phyloP scores from a whole-genome alignment of 2,329 filamentous ascomycete genomes.

The Dactylella cylindrospora region DNA sequence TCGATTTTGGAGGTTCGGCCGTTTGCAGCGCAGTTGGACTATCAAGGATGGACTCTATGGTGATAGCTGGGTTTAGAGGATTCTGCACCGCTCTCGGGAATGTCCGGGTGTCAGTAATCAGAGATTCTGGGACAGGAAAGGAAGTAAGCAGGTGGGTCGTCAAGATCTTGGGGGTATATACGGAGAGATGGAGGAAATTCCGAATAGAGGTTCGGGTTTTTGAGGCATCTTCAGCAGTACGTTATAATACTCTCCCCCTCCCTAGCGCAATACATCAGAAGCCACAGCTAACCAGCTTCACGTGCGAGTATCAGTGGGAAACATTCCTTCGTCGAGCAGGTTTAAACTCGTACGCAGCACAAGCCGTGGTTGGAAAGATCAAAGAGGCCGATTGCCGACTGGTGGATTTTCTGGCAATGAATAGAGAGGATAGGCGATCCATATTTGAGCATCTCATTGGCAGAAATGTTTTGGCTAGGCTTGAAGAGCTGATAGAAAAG shows the following conservation, averaged over 20 bases:
- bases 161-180: conserved; percentile 5
- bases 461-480: conserved; percentile 11
- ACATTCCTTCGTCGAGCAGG: conserved; percentile 30
- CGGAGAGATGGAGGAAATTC: conserved; percentile 5
- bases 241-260: not conserved
- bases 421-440: conserved; percentile 17
- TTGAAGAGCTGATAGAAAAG: conserved; percentile 21
- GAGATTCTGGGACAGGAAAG: not conserved
- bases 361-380: conserved; percentile 28
- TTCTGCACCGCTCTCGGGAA: conserved; percentile 23
- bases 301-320: conserved; percentile 22
- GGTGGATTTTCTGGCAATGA: conserved; percentile 33
- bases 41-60: conserved; percentile 9
- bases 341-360: conserved; percentile 32
- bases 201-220: conserved; percentile 8
- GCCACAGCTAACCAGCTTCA: not conserved
- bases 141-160: conserved; percentile 18
- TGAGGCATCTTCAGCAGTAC: conserved; percentile 19
- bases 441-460: conserved; percentile 38
- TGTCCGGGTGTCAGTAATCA: conserved; percentile 5
- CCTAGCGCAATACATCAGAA: not conserved
- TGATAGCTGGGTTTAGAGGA: conserved; percentile 17
- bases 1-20: conserved; percentile 13
- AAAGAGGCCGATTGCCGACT: conserved; percentile 15
- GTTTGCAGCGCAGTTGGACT: not conserved